phyloP scores from a whole-genome alignment of 2,329 filamentous ascomycete genomes.

The Elsinoe ampelina region DNA sequence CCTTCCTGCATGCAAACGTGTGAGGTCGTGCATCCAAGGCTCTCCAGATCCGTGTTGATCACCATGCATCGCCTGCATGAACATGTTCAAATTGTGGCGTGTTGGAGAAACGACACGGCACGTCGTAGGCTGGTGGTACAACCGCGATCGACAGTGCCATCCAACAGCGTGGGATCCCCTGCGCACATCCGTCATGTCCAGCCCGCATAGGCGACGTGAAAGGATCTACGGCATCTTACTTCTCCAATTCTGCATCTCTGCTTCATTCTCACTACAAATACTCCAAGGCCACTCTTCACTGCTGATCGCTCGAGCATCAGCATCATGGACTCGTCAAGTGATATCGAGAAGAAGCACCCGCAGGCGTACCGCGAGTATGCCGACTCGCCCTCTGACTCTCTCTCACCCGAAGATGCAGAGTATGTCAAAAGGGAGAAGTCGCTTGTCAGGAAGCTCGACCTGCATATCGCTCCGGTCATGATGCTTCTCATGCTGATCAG shows the following conservation, averaged over 20 bases:
- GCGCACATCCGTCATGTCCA: slow-evolving; percentile 1
- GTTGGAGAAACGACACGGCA: background rate
- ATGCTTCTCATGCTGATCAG: slow-evolving; percentile 29
- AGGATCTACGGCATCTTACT: background rate
- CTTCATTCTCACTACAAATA: background rate
- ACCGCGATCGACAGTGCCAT: slow-evolving; percentile 4
- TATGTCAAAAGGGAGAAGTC: slow-evolving; percentile 22
- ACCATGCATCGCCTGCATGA: slow-evolving; percentile 5
- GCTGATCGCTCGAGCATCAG: background rate
- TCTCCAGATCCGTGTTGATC: background rate
- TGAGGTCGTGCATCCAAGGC: background rate
- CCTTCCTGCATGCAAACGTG: too few species aligned
- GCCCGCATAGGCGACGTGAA: background rate
- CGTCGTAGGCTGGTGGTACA: background rate
- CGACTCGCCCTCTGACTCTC: background rate
- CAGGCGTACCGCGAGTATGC: slow-evolving; percentile 7
- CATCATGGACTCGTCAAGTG: slow-evolving; percentile 5
- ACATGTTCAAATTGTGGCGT: background rate
- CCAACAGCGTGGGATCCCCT: slow-evolving; percentile 4
- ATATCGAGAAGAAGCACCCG: slow-evolving; percentile 8
- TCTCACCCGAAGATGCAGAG: background rate
- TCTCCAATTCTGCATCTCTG: background rate
- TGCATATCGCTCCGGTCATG: slow-evolving; percentile 29
- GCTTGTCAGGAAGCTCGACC: slow-evolving; percentile 26
- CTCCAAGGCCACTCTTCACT: background rate